These are phyloP conservation scores for Plenodomus lindquistii DNA, from an alignment of 2,329 filamentous ascomycete genomes.

Conservation along the genomic window DNA sequence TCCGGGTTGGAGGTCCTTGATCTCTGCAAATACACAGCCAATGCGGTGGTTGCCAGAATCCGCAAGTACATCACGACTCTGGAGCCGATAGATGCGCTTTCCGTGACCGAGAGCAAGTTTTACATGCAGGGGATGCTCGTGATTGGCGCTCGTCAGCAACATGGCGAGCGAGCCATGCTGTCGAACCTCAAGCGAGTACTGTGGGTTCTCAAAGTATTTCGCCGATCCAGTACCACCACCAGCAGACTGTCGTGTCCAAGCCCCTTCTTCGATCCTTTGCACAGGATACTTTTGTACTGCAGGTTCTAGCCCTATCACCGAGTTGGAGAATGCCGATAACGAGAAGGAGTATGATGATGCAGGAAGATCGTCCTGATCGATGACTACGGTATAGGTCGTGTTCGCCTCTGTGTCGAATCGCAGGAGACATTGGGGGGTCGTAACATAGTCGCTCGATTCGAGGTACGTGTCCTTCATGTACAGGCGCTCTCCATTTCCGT, in stretches of 20 bases:
- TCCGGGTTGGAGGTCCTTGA: conserved; percentile 65
- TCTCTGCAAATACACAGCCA: conserved; percentile 72
- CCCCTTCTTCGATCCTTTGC: conserved; percentile 62
- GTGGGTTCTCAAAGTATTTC: conserved; percentile 83
- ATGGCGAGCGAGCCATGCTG: conserved; percentile 67
- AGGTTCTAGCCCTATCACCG: conserved; percentile 62
- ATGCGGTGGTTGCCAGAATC: conserved; percentile 89
- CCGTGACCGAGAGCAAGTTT: conserved; percentile 81
- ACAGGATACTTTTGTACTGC: conserved; percentile 65
- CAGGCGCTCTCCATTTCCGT: conserved; percentile 70
- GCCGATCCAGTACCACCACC: conserved; percentile 81
- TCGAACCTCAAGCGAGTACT: conserved; percentile 70
- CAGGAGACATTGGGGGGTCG: conserved; percentile 88
- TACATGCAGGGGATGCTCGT: conserved; percentile 77
- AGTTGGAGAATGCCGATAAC: conserved; percentile 76
- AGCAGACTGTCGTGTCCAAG: conserved; percentile 78
- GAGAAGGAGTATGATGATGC: conserved; percentile 80
- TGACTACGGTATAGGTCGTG: conserved; percentile 64
- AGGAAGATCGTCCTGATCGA: conserved; percentile 79
- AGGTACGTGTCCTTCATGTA: conserved; percentile 73
- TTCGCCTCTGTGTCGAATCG: conserved; percentile 65
- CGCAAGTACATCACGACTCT: conserved; percentile 75
- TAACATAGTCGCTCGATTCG: conserved; percentile 83
- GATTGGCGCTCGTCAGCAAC: conserved; percentile 69
- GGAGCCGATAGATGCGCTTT: conserved; percentile 69